Evolutionary conservation across 176 grass and related monocot species (phyloP).

Genomic region (Tillandsia fasciculata): DNA sequence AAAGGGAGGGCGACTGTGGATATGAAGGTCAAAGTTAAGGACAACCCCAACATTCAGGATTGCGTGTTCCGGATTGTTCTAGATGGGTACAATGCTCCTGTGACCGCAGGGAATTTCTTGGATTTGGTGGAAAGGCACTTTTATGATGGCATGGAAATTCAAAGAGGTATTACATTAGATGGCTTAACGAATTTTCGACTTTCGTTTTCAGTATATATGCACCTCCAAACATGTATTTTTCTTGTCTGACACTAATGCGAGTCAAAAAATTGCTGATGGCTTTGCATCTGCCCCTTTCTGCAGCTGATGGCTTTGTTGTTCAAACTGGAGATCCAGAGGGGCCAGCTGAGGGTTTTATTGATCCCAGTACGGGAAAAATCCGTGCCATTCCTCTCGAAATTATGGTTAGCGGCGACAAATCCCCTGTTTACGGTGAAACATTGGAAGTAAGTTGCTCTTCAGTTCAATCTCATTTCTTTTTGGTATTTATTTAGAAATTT

Average conservation of each 20-base stretch:
- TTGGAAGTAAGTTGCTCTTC: constrained; percentile 51
- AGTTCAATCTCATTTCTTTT: neutral
- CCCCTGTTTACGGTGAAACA: constrained; percentile 77
- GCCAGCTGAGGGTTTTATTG: constrained; percentile 83
- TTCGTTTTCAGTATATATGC: neutral
- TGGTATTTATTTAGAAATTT: constrained; percentile 6
- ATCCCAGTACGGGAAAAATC: constrained; percentile 72
- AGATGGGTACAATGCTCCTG: constrained; percentile 89
- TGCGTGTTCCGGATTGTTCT: constrained; percentile 89
- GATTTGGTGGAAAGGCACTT: constrained; percentile 91
- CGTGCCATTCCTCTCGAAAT: constrained; percentile 83
- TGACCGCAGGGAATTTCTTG: constrained; percentile 87
- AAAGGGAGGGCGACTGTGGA: constrained; percentile 89
- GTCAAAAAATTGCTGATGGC: neutral
- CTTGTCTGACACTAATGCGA: neutral
- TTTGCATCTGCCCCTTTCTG: constrained; percentile 17
- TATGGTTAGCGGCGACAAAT: constrained; percentile 66
- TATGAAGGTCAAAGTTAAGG: constrained; percentile 99
- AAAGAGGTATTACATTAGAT: constrained; percentile 51
- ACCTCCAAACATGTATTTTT: neutral
- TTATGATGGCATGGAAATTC: constrained; percentile 97
- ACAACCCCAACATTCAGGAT: constrained; percentile 83
- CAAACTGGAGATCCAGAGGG: constrained; percentile 97
- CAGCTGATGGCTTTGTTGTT: constrained; percentile 98
- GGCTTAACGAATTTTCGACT: neutral